Base-by-base conservation (phyloP, 495 filamentous ascomycete genomes). In the Trichoderma asperelloides region DNA sequence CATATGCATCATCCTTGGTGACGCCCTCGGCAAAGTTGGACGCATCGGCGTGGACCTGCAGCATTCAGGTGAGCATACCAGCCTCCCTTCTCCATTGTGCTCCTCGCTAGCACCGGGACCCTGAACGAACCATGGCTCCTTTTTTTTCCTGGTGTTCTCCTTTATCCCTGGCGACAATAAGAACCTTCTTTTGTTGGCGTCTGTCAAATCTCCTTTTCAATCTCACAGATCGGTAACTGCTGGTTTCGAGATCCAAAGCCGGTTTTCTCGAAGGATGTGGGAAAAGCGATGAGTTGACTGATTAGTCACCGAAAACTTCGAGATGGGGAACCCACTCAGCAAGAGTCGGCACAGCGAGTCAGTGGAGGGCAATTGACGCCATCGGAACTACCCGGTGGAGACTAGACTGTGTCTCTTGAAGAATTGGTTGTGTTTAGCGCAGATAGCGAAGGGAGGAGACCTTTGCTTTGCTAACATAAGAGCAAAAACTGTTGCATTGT, bases 11-110 rank as follows among this genome's bases (percentile, higher is more conserved):
- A 70, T 84, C 81, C 76, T 96, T 96, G 64, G 84, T 87, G 55
- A 87, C 71, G 43, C 80, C 84, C 5, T 77, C 71, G 45, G 79
- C 79, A 78, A 96, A 96, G 70, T 84, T 90, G 25, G 91, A 91
- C 28, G 91, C 84, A 71, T 96, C 91, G 62, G 92, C 92, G 80
- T 97, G 93, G 62, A 93, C 91, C 93, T 96, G 66, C 43, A 25
- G 18, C 47, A 21, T 60, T 60, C 55, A 60, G 55, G 55, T 60
- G 55, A 60, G 55, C 27, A 60, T 30, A 47, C 51, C 30, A 66
- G 62, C 49, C 30, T 68, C 6, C 16, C 25, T 60, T 60, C 25
- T 28, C 25, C 23, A 60, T 30, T 12, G 30, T 37, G 33, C 33
- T 37, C 9, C 25, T 60, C 9, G 12, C 55, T 60, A 60, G 55